Percentiles rank a stretch among this genome's conserved stretches.
Conservation (phyloP, 75 land plant genomes). For the Larix kaempferi region DNA sequence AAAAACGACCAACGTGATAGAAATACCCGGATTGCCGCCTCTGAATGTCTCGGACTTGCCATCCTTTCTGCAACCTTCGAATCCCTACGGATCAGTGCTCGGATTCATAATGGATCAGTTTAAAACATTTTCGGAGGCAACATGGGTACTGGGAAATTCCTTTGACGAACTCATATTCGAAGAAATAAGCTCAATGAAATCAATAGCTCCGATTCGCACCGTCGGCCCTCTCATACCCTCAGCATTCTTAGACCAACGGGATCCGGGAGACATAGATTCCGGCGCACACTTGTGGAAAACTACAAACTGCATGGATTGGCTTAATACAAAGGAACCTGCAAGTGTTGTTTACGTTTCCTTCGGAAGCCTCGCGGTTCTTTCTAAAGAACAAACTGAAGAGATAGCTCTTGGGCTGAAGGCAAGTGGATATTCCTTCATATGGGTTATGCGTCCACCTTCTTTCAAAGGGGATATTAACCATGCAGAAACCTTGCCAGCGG, state of each 20-base stretch:
- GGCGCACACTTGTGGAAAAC: conserved; percentile 19
- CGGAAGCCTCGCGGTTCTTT: conserved; percentile 51
- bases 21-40: conserved; percentile 45
- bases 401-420: conserved; percentile 19
- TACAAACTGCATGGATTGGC: conserved; percentile 28
- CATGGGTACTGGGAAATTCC: conserved; percentile 50
- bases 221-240: conserved; percentile 56
- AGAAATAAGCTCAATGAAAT: conserved; percentile 24
- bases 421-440: conserved; percentile 26
- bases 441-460: conserved; percentile 14
- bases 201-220: conserved; percentile 14
- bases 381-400: conserved; percentile 39
- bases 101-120: conserved; percentile 15
- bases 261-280: too few relatives aligned
- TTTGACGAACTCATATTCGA: conserved; percentile 52
- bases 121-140: conserved; percentile 25
- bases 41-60: conserved; percentile 50
- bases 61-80: conserved; percentile 17
- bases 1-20: conserved; percentile 17
- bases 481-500: neutral
- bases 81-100: conserved; percentile 18
- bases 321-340: conserved; percentile 19
- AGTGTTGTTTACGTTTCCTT: conserved; percentile 51
- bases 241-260: too few relatives aligned
- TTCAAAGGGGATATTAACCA: neutral